phyloP scores from a whole-genome alignment of 2,329 filamentous ascomycete species.

The Nannizzia gypsea region DNA sequence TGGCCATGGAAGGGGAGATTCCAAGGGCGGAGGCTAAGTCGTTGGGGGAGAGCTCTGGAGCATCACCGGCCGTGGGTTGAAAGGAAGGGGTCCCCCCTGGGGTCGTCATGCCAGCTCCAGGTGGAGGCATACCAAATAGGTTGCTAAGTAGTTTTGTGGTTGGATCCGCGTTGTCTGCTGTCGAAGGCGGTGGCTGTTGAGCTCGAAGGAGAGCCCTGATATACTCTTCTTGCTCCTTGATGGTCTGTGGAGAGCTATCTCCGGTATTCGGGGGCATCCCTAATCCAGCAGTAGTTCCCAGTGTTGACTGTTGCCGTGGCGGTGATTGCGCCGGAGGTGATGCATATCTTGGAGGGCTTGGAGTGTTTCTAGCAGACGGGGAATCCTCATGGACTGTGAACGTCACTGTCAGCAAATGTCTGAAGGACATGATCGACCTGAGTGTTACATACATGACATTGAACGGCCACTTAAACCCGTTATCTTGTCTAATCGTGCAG shows the following conservation, averaged over 20 bases:
- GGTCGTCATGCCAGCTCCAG: slow-evolving; percentile 21
- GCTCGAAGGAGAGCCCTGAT: slow-evolving; percentile 32
- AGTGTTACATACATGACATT: slow-evolving; percentile 20
- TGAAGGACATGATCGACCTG: neutral
- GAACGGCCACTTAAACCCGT: slow-evolving; percentile 46
- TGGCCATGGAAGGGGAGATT: slow-evolving; percentile 29
- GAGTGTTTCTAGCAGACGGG: slow-evolving; percentile 9
- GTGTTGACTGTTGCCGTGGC: neutral
- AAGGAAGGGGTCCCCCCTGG: slow-evolving; percentile 14
- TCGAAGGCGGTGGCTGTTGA: slow-evolving; percentile 15
- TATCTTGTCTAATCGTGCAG: slow-evolving; percentile 50
- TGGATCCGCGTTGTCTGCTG: slow-evolving; percentile 21
- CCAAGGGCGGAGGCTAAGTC: slow-evolving; percentile 35
- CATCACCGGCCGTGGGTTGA: slow-evolving; percentile 8
- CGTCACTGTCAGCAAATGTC: neutral
- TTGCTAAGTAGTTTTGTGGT: slow-evolving; percentile 28
- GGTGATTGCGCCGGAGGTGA: neutral
- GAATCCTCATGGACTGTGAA: slow-evolving; percentile 18
- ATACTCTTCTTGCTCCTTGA: slow-evolving; percentile 33
- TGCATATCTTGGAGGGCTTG: slow-evolving; percentile 8
- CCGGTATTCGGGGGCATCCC: slow-evolving; percentile 14
- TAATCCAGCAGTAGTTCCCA: slow-evolving; percentile 5
- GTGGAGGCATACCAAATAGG: slow-evolving; percentile 20
- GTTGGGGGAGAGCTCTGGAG: slow-evolving; percentile 17
- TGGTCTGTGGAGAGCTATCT: slow-evolving; percentile 22